These are phyloP conservation scores for Celoporthe dispersa DNA, from an alignment of 2,329 filamentous ascomycete species.

Conservation along the genomic window DNA sequence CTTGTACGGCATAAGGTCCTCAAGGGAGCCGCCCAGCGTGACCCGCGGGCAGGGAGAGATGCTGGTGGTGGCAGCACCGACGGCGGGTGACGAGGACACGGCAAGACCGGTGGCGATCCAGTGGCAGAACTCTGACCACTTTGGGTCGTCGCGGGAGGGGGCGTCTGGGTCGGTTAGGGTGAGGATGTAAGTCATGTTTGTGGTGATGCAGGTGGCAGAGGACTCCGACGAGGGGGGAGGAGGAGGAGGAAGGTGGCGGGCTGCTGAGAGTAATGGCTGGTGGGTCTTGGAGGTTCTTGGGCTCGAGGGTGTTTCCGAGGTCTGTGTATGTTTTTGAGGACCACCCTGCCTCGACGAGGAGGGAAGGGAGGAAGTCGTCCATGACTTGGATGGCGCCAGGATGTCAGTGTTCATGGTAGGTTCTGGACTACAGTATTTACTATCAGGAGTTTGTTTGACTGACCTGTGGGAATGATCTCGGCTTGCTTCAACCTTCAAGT, in stretches of 20 bases:
- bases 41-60: not conserved
- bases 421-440: not conserved
- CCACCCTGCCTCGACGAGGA: constrained; percentile 55
- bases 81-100: constrained; percentile 27
- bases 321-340: constrained; percentile 46
- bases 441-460: not conserved
- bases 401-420: constrained; percentile 2
- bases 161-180: constrained; percentile 50
- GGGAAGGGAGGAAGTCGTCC: constrained; percentile 60
- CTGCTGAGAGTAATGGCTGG: constrained; percentile 40
- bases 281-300: constrained; percentile 40
- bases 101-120: constrained; percentile 46
- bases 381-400: constrained; percentile 49
- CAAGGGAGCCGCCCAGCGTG: constrained; percentile 28
- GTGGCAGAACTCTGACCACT: constrained; percentile 52
- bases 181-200: constrained; percentile 38
- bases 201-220: constrained; percentile 1
- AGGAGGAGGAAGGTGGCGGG: constrained; percentile 28
- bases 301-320: constrained; percentile 56
- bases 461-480: constrained; percentile 36
- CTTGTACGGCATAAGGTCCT: constrained; percentile 47
- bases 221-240: constrained; percentile 25
- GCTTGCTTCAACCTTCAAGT: constrained; percentile 32
- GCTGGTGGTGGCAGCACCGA: not conserved
- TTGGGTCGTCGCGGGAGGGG: constrained; percentile 46